Evolutionary conservation across 257 asterid genomes (phyloP), one percentile per base, ranked within the genome.

Genomic region (Salvia splendens): DNA sequence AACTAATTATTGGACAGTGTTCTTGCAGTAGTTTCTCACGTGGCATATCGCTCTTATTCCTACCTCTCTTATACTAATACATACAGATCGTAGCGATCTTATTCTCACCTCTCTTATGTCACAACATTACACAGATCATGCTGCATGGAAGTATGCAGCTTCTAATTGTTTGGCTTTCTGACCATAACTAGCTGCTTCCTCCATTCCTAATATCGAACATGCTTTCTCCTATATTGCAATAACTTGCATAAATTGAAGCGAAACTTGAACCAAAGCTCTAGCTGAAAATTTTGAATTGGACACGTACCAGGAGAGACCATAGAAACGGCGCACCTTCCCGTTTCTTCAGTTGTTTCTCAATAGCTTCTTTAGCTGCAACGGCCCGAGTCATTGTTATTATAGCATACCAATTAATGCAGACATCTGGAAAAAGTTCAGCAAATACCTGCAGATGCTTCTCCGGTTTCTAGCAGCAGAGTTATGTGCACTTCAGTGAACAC

Each of bases 241-340:
- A 36, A 14, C 33, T 54, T 5, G 40, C 1, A 35, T 68, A 35
- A 78, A 41, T 15, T 63, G 6, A 8, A 24, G 30, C 30, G 3
- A 17, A 50, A 64, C 45, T 3, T 20, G 10, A 8, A 63, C 3
- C 12, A 24, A 20, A 20, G 68, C 6, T 24, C 12, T 17, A 28
- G 54, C 40, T 43, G 8, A 67, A 64, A 59, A 53, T 16, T 8
- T 20, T 12, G 4, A 38, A 54, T 32, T 17, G 30, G 38, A 66
- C 16, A 6, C 53, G 12, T 80, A 93, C 99, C 92, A 88, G 75
- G 58, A 93, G 95, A 74, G 81, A 82, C 96, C 99, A 88, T 63
- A 86, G 75, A 86, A 88, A 88, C 3, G 96, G 95, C 5, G 84
- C 80, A 47, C 88, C 87, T 59, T 82, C 85, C 73, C 97, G 81